A percentile compares a stretch with the other conserved stretches of the same genome.
These are phyloP conservation scores for Cicer chorassanicum DNA, from an alignment of 306 rosid species.

Conservation along the genomic window DNA sequence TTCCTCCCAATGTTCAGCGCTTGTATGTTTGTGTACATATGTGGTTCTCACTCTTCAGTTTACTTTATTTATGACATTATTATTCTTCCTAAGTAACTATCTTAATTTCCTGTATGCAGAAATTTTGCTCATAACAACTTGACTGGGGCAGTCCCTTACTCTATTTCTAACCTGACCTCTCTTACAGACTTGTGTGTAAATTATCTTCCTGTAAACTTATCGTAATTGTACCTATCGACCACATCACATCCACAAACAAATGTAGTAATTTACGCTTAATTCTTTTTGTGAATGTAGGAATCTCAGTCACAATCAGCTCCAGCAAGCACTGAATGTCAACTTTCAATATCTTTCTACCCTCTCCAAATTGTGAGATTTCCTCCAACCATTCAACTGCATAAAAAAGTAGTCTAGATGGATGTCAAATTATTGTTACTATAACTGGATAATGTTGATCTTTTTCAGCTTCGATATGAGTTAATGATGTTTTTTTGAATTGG, in stretches of 20 bases:
- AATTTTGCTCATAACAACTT: slow-evolving; percentile 75
- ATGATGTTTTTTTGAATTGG: not conserved
- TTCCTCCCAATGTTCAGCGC: slow-evolving; percentile 73
- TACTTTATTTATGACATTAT: slow-evolving; percentile 22
- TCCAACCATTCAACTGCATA: slow-evolving; percentile 37
- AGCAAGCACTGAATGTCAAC: slow-evolving; percentile 62
- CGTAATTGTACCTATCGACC: slow-evolving; percentile 26
- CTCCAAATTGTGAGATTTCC: slow-evolving; percentile 72
- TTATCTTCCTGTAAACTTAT: slow-evolving; percentile 42
- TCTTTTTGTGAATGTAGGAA: slow-evolving; percentile 59
- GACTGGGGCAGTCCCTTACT: slow-evolving; percentile 71
- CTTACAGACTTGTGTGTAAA: slow-evolving; percentile 76
- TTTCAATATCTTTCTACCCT: slow-evolving; percentile 73
- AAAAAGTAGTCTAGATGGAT: slow-evolving; percentile 39
- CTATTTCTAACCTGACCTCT: slow-evolving; percentile 64
- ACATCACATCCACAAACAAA: slow-evolving; percentile 9
- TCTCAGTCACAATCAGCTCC: slow-evolving; percentile 88
- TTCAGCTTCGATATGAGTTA: slow-evolving; percentile 1
- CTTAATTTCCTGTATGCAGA: slow-evolving; percentile 60
- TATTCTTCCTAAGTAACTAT: slow-evolving; percentile 17
- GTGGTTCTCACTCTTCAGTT: slow-evolving; percentile 28
- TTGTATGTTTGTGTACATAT: slow-evolving; percentile 62
- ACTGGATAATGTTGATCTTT: slow-evolving; percentile 26
- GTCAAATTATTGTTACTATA: slow-evolving; percentile 31
- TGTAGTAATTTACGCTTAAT: slow-evolving; percentile 19